A percentile compares a stretch with the other conserved stretches of the same genome.
Conservation (phyloP, 129 eudicot genomes). For the Rutidosis leptorrhynchoides region DNA sequence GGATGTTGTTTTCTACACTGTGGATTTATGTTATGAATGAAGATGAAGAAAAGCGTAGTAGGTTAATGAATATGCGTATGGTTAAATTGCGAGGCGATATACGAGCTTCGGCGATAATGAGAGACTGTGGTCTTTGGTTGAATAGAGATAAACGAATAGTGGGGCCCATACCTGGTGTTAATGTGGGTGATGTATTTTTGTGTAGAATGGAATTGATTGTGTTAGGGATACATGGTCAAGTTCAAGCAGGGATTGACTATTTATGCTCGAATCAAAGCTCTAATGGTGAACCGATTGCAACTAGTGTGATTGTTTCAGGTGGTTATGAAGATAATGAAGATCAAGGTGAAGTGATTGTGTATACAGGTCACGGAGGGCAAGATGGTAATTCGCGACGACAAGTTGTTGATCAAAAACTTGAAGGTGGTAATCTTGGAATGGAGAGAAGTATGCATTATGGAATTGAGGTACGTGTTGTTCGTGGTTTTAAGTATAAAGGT, state of each 20-base stretch:
- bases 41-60: slow-evolving; percentile 44
- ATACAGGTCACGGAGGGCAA: slow-evolving; percentile 82
- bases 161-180: slow-evolving; percentile 57
- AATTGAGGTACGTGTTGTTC: no score
- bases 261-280: slow-evolving; percentile 40
- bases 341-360: slow-evolving; percentile 50
- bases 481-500: slow-evolving; percentile 63
- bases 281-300: no score
- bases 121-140: slow-evolving; percentile 50
- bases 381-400: slow-evolving; percentile 49
- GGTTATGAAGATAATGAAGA: no score
- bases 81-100: slow-evolving; percentile 40
- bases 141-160: slow-evolving; percentile 62
- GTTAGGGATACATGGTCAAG: slow-evolving; percentile 60
- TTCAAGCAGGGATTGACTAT: slow-evolving; percentile 71
- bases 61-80: not conserved
- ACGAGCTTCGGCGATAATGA: slow-evolving; percentile 45
- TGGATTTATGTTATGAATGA: slow-evolving; percentile 23
- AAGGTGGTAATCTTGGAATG: slow-evolving; percentile 61
- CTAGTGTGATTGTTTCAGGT: no score
- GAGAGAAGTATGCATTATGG: no score
- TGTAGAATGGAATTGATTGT: slow-evolving; percentile 59
- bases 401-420: slow-evolving; percentile 52
- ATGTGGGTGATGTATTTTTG: slow-evolving; percentile 59
- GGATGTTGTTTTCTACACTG: slow-evolving; percentile 44